Base-by-base conservation (phyloP, 345 rosid genomes). In the Corymbia maculata region DNA sequence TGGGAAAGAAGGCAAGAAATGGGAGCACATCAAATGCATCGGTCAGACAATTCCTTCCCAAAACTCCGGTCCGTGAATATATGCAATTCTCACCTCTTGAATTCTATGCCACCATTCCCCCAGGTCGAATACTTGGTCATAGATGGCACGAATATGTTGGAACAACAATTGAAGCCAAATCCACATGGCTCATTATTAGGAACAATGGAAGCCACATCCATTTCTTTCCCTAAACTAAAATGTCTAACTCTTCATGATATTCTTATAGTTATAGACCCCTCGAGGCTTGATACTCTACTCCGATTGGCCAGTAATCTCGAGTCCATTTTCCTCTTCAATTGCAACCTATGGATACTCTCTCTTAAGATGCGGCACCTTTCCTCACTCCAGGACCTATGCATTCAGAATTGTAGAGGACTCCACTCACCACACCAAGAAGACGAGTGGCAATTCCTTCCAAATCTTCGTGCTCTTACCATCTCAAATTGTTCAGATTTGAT, bases 61-160 rank as follows among this genome's bases (percentile, higher is more conserved):
- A 68, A 68, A 68, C 79, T 68, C 7, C 3, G 11, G 3, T 14
- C 0, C 0, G 44, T 68, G 44, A 0, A 0, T 7, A 7, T 68
- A 68, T 0, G 0, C 2, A 0, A 0, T 2, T 68, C 21, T 30
- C 44, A 6, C 3, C 0, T 3, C 10, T 30, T 68, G 44, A 30
- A 7, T 30, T 68, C 4, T 2, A 0, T 68, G 10, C 22, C 79
- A 15, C 19, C 75, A n/a, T 64, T 64, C 36, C 75, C 36, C 17
- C 5, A 3, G 19, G 75, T 64, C 36, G 75, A 64, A 12, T 0
- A 13, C 9, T 64, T 64, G 75, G 0, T 0, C 0, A n/a, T n/a
- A n/a, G 2, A 3, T n/a, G 0, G 5, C 75, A 3, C 36, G 8
- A 13, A 13, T 13, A n/a, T n/a, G 36, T 64, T 64, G 36, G 17